phyloP scores from a whole-genome alignment of 148 eudicot genomes.

The Mesembryanthemum crystallinum region DNA sequence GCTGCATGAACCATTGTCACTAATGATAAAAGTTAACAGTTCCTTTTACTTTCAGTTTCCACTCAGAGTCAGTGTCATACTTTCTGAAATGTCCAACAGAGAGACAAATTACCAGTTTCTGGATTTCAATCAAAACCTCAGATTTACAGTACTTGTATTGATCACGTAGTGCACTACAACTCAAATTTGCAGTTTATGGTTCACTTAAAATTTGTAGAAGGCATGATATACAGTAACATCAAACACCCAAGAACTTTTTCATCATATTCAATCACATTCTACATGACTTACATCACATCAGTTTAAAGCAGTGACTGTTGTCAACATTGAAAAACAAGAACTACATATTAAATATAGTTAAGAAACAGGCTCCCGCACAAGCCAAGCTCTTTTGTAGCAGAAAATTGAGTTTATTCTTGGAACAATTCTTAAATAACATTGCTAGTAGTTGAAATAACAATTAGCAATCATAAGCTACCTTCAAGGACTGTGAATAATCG shows the following conservation, averaged over 20 bases:
- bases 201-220: neutral
- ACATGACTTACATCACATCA: neutral
- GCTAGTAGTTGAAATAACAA: neutral
- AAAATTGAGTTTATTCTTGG: neutral
- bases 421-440: neutral
- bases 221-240: neutral
- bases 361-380: neutral
- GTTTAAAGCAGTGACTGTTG: neutral
- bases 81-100: neutral
- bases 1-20: too few species aligned
- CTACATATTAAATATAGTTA: neutral
- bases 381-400: neutral
- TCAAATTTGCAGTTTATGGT: too few species aligned
- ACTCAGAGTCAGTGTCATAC: neutral
- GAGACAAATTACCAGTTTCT: neutral
- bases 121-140: neutral
- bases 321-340: constrained; percentile 4
- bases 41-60: neutral
- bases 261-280: neutral
- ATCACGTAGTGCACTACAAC: neutral
- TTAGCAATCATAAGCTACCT: neutral
- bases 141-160: neutral
- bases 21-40: neutral
- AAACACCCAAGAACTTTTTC: neutral
- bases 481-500: neutral